phyloP scores from a whole-genome alignment of 2,329 filamentous ascomycete genomes.

The Onygenales sp. region DNA sequence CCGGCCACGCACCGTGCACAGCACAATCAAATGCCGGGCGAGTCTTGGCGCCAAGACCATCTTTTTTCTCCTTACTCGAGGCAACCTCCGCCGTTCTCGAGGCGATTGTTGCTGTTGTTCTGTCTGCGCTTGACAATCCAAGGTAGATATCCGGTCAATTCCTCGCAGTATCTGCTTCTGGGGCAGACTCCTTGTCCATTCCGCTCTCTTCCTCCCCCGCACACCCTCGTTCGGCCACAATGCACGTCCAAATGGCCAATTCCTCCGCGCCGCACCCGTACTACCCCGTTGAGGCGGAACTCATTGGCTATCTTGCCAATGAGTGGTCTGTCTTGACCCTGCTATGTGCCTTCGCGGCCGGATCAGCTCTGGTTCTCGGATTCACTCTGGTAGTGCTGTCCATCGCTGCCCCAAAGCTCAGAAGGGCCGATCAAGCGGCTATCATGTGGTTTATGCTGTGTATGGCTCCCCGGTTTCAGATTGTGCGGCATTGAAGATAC shows the following conservation, averaged over 20 bases:
- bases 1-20: no score
- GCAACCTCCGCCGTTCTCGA: no score
- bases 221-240: background rate
- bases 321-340: conserved; percentile 50
- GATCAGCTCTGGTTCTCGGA: conserved; percentile 49
- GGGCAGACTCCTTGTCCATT: background rate
- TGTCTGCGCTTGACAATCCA: no score
- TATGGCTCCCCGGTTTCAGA: conserved; percentile 27
- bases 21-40: no score
- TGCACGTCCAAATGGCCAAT: conserved; percentile 7
- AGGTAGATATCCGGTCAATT: no score
- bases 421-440: conserved; percentile 45
- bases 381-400: conserved; percentile 47
- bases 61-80: no score
- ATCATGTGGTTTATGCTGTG: conserved; percentile 71
- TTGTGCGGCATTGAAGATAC: background rate
- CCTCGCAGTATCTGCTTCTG: no score
- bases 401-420: conserved; percentile 43
- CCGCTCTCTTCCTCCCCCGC: background rate
- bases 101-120: no score
- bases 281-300: conserved; percentile 55
- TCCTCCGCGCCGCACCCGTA: conserved; percentile 50
- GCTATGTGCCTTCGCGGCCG: conserved; percentile 49
- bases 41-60: no score
- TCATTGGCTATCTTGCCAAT: conserved; percentile 59